Evolutionary conservation across 2,329 filamentous ascomycete species (phyloP).

Genomic region (Metarhizium album): DNA sequence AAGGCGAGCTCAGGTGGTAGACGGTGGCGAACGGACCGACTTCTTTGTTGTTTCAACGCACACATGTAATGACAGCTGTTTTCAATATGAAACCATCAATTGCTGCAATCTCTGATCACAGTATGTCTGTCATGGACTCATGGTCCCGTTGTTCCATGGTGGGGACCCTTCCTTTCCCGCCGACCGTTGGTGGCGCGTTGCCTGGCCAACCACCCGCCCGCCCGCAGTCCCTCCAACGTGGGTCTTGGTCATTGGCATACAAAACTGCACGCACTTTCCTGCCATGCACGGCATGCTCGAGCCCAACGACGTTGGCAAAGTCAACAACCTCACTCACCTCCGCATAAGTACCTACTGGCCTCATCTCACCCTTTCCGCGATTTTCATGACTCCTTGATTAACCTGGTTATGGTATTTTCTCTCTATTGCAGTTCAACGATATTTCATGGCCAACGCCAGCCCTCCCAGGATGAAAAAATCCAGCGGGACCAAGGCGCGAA

Average conservation of each 20-base stretch:
- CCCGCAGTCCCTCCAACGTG: background rate
- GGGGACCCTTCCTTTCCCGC: no score
- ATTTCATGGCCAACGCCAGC: background rate
- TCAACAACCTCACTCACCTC: constrained; percentile 6
- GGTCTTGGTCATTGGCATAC: constrained; percentile 7
- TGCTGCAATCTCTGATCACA: background rate
- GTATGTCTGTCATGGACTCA: background rate
- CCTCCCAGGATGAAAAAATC: constrained; percentile 17
- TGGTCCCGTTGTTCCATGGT: background rate
- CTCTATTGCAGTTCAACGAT: background rate
- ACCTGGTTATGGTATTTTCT: background rate
- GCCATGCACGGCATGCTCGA: constrained; percentile 1
- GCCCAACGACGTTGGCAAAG: constrained; percentile 2
- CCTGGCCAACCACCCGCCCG: constrained; percentile 14
- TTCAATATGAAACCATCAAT: background rate
- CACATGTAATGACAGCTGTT: background rate
- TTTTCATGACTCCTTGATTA: background rate
- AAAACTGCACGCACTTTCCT: constrained; percentile 4
- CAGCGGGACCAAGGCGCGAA: constrained; percentile 31
- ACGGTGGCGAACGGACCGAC: constrained; percentile 16
- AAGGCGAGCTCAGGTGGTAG: constrained; percentile 28
- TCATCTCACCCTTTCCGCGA: background rate
- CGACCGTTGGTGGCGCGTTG: constrained; percentile 9
- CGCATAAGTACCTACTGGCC: background rate
- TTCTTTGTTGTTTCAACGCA: no score